Base-by-base conservation (phyloP, 371 early-diverging fungal genomes). In the Zancudomyces culisetae region DNA sequence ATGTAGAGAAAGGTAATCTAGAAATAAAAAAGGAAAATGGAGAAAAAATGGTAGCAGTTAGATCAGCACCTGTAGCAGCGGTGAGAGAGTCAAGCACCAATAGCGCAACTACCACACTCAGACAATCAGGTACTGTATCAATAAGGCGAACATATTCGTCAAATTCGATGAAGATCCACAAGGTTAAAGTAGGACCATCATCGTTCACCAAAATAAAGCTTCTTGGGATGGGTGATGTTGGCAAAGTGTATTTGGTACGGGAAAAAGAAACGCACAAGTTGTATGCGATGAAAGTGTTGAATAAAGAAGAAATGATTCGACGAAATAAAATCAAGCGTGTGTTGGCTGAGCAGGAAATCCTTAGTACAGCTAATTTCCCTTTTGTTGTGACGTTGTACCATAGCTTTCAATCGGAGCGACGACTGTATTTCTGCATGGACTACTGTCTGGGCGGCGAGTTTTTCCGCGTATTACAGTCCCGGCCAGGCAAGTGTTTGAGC, bases 371-470 rank as follows among this genome's bases (percentile, higher is more conserved):
- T 45, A 93, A 95, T 69, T 90, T 90, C 60, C 95, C 97, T 6
- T 98, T 98, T 70, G 89, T 98, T 60, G 91, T 97, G 20, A 86
- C 96, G 26, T 71, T 98, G 45, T 90, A 92, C 66, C 90, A 91
- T 68, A 83, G 85, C 15, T 96, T 98, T 65, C 94, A 96, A 66
- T 87, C 86, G 55, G 82, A 87, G 57, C 85, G 88, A 43, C 80
- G 94, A 53, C 68, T 98, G 23, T 97, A 90, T 63, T 83, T 98
- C 60, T 83, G 93, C 51, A 93, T 97, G 90, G 98, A 98, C 58
- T 98, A 95, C 72, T 95, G 97, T 60, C 75, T 83, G 60, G 98
- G 99, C 45, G 99, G 99, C 47, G 99, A 99, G 73, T 94, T 94
- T 62, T 93, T 90, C 65, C 68, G 90, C 72, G 87, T 81, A 15